Conservation (phyloP, 768 basidiomycete species). For the Bullera alba region DNA sequence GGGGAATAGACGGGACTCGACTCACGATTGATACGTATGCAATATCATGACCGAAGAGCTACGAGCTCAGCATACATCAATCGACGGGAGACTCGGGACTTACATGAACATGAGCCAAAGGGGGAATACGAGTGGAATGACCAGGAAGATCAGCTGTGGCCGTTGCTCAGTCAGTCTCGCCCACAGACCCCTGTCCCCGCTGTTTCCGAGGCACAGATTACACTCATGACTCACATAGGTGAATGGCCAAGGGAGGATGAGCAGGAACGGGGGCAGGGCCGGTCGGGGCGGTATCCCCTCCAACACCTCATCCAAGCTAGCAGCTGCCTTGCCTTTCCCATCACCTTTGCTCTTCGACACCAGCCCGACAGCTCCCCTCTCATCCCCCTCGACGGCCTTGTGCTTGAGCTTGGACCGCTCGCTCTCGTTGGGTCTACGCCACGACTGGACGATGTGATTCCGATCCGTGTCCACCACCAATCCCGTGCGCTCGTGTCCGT, state of each 20-base stretch:
- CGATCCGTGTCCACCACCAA: slow-evolving; percentile 14
- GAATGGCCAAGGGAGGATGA: slow-evolving; percentile 21
- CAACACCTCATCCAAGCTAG: too few species aligned
- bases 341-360: too few species aligned
- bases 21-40: background rate
- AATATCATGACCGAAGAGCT: background rate
- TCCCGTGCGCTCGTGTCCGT: background rate
- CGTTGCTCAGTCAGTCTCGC: background rate
- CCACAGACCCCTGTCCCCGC: background rate
- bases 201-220: background rate
- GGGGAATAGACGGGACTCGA: too few species aligned
- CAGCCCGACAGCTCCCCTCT: background rate
- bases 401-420: background rate
- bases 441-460: slow-evolving; percentile 21
- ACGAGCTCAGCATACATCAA: background rate
- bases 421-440: background rate
- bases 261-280: slow-evolving; percentile 26
- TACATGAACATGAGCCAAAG: slow-evolving; percentile 5
- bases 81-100: background rate
- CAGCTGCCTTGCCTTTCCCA: too few species aligned
- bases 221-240: slow-evolving; percentile 21
- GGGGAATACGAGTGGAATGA: slow-evolving; percentile 8
- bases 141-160: slow-evolving; percentile 2
- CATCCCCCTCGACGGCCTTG: background rate
- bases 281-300: too few species aligned